Percentiles rank a stretch among this genome's conserved stretches.
Evolutionary conservation across 257 asterid genomes (phyloP).

Genomic region (Lithospermum erythrorhizon): DNA sequence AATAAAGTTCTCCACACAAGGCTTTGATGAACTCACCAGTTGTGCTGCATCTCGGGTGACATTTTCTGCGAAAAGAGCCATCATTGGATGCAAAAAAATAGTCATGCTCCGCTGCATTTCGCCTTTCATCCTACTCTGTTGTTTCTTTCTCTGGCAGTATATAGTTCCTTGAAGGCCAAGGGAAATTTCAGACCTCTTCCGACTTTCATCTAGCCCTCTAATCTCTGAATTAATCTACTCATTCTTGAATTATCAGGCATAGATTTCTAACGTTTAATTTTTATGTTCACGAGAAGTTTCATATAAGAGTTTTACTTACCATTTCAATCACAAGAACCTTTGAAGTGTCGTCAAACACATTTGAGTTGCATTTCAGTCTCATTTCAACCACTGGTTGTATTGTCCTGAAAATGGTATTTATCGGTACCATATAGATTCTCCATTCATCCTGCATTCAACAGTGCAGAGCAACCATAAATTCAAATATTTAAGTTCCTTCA

Average conservation of each 20-base stretch:
- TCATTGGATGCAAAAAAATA: slow-evolving; percentile 63
- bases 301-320: slow-evolving; percentile 29
- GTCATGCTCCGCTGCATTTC: slow-evolving; percentile 62
- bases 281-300: background rate
- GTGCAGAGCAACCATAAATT: background rate
- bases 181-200: slow-evolving; percentile 64
- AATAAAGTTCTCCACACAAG: background rate
- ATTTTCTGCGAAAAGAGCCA: slow-evolving; percentile 45
- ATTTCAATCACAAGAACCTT: slow-evolving; percentile 78
- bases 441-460: slow-evolving; percentile 65
- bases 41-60: slow-evolving; percentile 75
- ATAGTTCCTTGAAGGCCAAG: slow-evolving; percentile 71
- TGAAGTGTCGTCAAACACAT: slow-evolving; percentile 51
- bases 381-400: slow-evolving; percentile 73
- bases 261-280: background rate
- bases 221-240: slow-evolving; percentile 86
- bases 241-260: background rate
- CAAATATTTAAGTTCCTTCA: background rate
- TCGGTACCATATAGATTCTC: slow-evolving; percentile 90
- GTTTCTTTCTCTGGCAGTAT: slow-evolving; percentile 60
- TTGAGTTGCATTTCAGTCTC: slow-evolving; percentile 68
- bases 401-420: slow-evolving; percentile 61
- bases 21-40: slow-evolving; percentile 39
- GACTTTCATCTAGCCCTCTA: slow-evolving; percentile 56
- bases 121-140: slow-evolving; percentile 59